Evolutionary conservation across 1,284 basidiomycete species (phyloP), one percentile per base, ranked within the genome.

Genomic region (Porodaedalea pini): DNA sequence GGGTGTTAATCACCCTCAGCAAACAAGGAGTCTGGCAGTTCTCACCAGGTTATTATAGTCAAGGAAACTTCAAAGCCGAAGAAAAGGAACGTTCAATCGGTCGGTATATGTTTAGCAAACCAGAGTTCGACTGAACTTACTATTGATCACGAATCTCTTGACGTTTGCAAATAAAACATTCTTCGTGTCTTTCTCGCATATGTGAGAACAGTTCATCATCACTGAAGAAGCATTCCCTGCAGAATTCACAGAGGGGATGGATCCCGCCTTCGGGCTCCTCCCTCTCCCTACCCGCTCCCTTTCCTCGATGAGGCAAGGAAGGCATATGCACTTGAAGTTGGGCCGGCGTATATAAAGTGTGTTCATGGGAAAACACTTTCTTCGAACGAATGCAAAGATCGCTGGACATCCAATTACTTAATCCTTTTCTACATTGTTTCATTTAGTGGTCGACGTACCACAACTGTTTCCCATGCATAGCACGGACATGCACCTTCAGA

Each of bases 281-380:
- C 62, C 78, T 81, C 7, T 70, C 68, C 7, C 43, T 57, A 68
- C 62, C 39, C 68, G 72, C 66, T 73, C 71, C 70, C 64, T 70
- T 73, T 62, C 71, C 77, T 56, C 85, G 74, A 51, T 78, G 76
- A 21, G 79, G 71, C 66, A 86, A 77, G 0, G 90, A 90, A 0
- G 92, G 93, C 27, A 96, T 76, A 71, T 99, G 96, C 0, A 83
- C 64, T 4, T 82, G 76, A 1, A 98, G 78, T 63, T 88, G 68
- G 66, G 82, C 76, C 1, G 82, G 78, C 1, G 86, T 79, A 69
- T 96, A 98, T 17, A 98, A 71, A 0, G 86, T 82, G 69, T 98
- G 97, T 70, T 99, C 96, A 70, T 99, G 95, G 0, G 92, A 80
- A 73, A 99, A 99, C 48, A 98, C 90, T 65, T 97, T 98, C 74